Percentiles rank a stretch among this genome's conserved stretches.
Conservation (phyloP, 257 asterid genomes). For the Capsicum pubescens region DNA sequence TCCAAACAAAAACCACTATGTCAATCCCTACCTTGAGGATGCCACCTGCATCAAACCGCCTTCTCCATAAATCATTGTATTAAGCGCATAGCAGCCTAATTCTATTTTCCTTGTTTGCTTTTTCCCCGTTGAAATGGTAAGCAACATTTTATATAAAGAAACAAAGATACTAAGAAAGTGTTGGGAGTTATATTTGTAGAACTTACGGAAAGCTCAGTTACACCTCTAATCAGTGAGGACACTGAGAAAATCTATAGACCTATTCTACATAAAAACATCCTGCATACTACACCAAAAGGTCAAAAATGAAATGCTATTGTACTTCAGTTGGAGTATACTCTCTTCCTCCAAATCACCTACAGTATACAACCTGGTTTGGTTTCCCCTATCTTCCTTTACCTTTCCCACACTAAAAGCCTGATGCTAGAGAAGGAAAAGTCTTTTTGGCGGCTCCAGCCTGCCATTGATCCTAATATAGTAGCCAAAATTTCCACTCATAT, state of each 20-base stretch:
- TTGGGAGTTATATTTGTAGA: background rate
- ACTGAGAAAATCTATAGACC: background rate
- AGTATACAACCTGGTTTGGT: background rate
- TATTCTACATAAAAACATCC: background rate
- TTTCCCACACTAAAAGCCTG: background rate
- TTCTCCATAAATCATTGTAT: background rate
- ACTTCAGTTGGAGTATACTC: background rate
- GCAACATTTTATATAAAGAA: background rate
- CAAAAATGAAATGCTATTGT: background rate
- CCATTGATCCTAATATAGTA: background rate
- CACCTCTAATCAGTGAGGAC: background rate
- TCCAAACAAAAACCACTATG: background rate
- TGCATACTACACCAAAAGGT: background rate
- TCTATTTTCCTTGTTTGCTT: background rate
- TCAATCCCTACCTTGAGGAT: background rate
- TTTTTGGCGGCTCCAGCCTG: background rate
- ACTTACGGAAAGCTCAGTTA: background rate
- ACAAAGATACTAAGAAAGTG: background rate
- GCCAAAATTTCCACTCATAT: background rate
- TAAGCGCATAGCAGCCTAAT: background rate
- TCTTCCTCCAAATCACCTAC: conserved; percentile 12
- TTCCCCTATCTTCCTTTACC: conserved; percentile 6
- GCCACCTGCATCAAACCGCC: background rate
- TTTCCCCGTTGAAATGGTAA: background rate
- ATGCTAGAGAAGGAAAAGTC: conserved; percentile 23